Base-by-base conservation (phyloP, 2,329 filamentous ascomycete species). In the Apiospora phragmitis region DNA sequence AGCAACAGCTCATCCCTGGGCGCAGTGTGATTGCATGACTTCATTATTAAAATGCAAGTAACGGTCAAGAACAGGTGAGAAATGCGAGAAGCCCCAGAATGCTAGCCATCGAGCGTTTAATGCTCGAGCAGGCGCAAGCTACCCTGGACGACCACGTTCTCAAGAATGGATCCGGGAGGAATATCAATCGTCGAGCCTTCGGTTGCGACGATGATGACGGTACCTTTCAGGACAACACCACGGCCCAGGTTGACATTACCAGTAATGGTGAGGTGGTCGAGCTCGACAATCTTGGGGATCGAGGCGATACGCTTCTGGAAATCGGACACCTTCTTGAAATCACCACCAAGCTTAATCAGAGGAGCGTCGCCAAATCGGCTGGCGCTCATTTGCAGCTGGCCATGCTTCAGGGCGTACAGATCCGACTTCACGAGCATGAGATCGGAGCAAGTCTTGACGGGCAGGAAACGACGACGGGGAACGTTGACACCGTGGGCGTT, bases 301-400 rank as follows among this genome's bases (percentile, higher is more conserved):
- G 92, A 94, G 14, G 92, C 88, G 76, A 97, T 95, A 81, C 92
- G 92, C 84, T 94, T 92, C 86, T 94, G 92, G 89, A 97, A 97
- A 87, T 94, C 96, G 1, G 95, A 98, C 49, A 99, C 96, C 91
- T 99, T 99, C 93, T 99, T 99, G 91, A 99, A 99, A 89, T 99
- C 96, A 79, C 91, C 91, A 78, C 96, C 96, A 69, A 99, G 93
- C 92, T 99, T 99, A 89, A 99, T 99, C 77, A 99, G 89, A 70
- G 96, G 96, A 67, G 96, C 95, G 77, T 96, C 95, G 75, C 96
- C 96, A 83, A 99, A 98, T 76, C 96, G 94, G 87, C 92, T 95
- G 76, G 94, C 91, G 89, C 97, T 97, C 86, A 99, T 97, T 81
- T 98, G 90, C 75, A 99, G 91, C 88, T 98, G 95, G 76, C 96